phyloP scores from a whole-genome alignment of 257 asterid species.

The Solanum stenotomum region DNA sequence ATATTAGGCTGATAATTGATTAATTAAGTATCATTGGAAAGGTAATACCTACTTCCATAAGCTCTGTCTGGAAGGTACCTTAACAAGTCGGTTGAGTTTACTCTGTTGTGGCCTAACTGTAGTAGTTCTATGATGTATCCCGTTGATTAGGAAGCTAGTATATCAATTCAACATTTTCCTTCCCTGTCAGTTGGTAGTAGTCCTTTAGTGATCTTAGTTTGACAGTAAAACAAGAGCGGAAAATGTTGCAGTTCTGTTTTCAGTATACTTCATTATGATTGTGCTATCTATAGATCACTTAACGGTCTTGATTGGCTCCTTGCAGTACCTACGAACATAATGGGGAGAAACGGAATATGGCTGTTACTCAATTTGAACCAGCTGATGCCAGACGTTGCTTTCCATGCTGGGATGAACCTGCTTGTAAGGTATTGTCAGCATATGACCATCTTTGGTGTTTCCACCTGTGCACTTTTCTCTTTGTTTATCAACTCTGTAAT shows the following conservation, averaged over 20 bases:
- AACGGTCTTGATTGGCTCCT: background rate
- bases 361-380: slow-evolving; percentile 58
- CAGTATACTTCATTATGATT: background rate
- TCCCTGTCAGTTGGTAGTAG: background rate
- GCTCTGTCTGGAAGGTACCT: background rate
- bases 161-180: background rate
- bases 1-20: background rate
- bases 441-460: background rate
- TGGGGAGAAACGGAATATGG: slow-evolving; percentile 28
- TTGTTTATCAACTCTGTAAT: background rate
- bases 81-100: background rate
- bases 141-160: background rate
- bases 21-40: background rate
- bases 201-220: background rate
- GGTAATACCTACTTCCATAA: background rate
- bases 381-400: slow-evolving; percentile 98
- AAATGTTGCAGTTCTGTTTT: background rate
- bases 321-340: slow-evolving; percentile 73
- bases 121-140: background rate
- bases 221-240: background rate
- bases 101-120: background rate
- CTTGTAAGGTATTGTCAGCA: slow-evolving; percentile 58
- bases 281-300: background rate
- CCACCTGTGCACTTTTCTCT: background rate
- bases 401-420: slow-evolving; percentile 99